Evolutionary conservation across 2,329 filamentous ascomycete genomes (phyloP).

Genomic region (Ophiosphaerella herpotricha): DNA sequence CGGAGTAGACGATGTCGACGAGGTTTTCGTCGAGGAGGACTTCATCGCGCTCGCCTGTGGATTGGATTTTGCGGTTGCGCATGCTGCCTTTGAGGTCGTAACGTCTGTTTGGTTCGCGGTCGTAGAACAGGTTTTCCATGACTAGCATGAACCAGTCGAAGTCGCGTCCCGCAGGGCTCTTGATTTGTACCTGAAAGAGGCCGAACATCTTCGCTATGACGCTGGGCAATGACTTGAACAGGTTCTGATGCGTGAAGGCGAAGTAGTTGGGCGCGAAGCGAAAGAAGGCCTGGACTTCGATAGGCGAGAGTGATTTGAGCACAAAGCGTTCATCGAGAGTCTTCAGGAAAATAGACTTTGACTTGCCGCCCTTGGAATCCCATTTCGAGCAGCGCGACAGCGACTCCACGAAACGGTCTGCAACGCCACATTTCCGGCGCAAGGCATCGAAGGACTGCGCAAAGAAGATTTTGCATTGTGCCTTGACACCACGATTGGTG

Average conservation of each 20-base stretch:
- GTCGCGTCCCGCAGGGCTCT: slow-evolving; percentile 92
- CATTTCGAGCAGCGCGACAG: slow-evolving; percentile 94
- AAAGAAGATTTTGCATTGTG: slow-evolving; percentile 98
- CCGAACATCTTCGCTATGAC: slow-evolving; percentile 99
- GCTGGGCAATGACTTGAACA: slow-evolving; percentile 90
- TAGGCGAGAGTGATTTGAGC: slow-evolving; percentile 84
- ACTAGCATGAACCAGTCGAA: slow-evolving; percentile 93
- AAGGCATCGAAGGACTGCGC: slow-evolving; percentile 97
- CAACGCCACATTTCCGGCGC: slow-evolving; percentile 87
- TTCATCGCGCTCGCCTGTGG: slow-evolving; percentile 93
- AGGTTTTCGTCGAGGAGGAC: slow-evolving; percentile 98
- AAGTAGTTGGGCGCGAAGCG: slow-evolving; percentile 97
- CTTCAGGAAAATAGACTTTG: slow-evolving; percentile 95
- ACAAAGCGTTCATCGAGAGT: slow-evolving; percentile 94
- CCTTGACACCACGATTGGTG: slow-evolving; percentile 87
- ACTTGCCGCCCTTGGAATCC: slow-evolving; percentile 98
- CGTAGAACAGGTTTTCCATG: slow-evolving; percentile 98
- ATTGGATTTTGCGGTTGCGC: slow-evolving; percentile 96
- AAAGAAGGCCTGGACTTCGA: slow-evolving; percentile 92
- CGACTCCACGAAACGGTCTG: slow-evolving; percentile 92
- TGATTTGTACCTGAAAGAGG: slow-evolving; percentile 96
- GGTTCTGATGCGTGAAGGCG: slow-evolving; percentile 91
- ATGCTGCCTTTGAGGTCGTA: slow-evolving; percentile 97
- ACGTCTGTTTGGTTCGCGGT: slow-evolving; percentile 78
- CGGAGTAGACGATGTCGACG: slow-evolving; percentile 93